A percentile compares a stretch with the other conserved stretches of the same genome.
These are phyloP conservation scores for Fragaria ananassa DNA, from an alignment of 306 rosid species.

Conservation along the genomic window DNA sequence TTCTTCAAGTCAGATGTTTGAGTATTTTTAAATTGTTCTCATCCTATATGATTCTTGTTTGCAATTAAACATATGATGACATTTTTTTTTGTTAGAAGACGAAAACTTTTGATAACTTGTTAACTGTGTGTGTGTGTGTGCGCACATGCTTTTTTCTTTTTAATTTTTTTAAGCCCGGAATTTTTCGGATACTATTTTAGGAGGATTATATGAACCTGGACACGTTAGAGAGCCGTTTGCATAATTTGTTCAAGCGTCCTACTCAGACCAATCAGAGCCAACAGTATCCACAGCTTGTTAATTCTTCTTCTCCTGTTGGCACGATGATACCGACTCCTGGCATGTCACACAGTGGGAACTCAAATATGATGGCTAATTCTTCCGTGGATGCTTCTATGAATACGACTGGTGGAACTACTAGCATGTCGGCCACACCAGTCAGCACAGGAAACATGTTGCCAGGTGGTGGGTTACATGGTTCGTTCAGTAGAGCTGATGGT, in stretches of 20 bases:
- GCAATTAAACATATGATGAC: neutral
- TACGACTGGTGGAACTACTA: conserved; percentile 47
- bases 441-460: conserved; percentile 65
- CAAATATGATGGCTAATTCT: conserved; percentile 62
- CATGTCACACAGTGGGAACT: conserved; percentile 66
- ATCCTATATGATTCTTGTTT: neutral
- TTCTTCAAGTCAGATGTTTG: too few relatives aligned
- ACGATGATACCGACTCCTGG: conserved; percentile 99
- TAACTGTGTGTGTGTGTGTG: neutral
- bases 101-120: neutral
- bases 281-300: conserved; percentile 61
- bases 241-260: conserved; percentile 35
- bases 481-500: conserved; percentile 71
- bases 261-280: conserved; percentile 49
- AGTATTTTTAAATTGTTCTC: neutral
- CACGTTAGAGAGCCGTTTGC: conserved; percentile 72
- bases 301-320: conserved; percentile 58
- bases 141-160: too few relatives aligned
- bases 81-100: neutral
- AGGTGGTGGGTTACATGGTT: conserved; percentile 55
- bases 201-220: conserved; percentile 85
- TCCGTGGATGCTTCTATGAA: conserved; percentile 60
- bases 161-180: neutral
- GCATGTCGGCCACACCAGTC: conserved; percentile 47
- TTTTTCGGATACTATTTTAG: conserved; percentile 41